Evolutionary conservation across 768 basidiomycete species (phyloP).

Genomic region (Amanita molliuscula): DNA sequence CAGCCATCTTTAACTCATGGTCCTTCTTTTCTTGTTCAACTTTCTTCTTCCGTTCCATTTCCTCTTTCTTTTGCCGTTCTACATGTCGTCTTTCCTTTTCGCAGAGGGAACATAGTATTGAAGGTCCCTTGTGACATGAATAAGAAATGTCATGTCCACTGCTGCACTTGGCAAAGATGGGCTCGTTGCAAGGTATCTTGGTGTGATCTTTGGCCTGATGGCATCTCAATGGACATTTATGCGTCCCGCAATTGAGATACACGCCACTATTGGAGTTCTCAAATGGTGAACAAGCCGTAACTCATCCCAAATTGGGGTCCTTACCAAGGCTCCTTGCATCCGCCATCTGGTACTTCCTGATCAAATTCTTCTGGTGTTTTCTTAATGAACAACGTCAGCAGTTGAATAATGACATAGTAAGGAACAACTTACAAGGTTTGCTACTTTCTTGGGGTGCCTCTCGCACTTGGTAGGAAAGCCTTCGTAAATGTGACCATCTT

Average conservation of each 20-base stretch:
- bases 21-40: constrained; percentile 18
- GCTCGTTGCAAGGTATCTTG: constrained; percentile 35
- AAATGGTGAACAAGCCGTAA: background rate
- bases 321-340: constrained; percentile 52
- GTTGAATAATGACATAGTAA: background rate
- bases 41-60: constrained; percentile 19
- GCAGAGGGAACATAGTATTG: constrained; percentile 34
- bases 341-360: constrained; percentile 45
- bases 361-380: constrained; percentile 37
- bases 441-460: constrained; percentile 34
- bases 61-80: constrained; percentile 15
- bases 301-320: constrained; percentile 8
- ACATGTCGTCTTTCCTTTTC: constrained; percentile 24
- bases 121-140: constrained; percentile 27
- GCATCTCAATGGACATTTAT: constrained; percentile 50
- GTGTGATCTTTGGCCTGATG: constrained; percentile 47
- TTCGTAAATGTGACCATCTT: constrained; percentile 36
- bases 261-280: constrained; percentile 26
- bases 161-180: constrained; percentile 28
- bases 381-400: background rate
- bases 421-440: constrained; percentile 19
- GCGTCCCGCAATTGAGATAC: constrained; percentile 38
- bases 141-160: constrained; percentile 26
- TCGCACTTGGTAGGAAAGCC: constrained; percentile 55
- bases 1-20: constrained; percentile 23